Evolutionary conservation across 345 rosid genomes (phyloP).

Genomic region (Anacardium occidentale): DNA sequence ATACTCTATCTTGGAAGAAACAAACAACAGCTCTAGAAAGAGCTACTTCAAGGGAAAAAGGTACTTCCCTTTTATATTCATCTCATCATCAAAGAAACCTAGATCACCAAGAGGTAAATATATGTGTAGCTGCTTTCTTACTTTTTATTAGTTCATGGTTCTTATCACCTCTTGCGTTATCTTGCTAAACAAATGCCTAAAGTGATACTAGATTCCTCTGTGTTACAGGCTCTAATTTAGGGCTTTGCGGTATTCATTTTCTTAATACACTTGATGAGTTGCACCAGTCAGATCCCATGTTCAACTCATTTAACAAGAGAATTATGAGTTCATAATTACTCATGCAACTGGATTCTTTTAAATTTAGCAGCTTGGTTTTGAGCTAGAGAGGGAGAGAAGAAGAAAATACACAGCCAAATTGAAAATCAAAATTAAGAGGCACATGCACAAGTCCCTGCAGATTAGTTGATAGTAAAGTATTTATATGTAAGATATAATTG

Average conservation of each 20-base stretch:
- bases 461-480: conserved; percentile 7
- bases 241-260: conserved; percentile 29
- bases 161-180: conserved; percentile 24
- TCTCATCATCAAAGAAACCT: conserved; percentile 36
- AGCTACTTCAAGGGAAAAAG: conserved; percentile 29
- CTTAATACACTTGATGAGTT: conserved; percentile 23
- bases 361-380: conserved; percentile 9
- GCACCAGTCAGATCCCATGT: conserved; percentile 36
- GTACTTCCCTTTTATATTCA: conserved; percentile 30
- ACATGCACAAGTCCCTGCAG: conserved; percentile 13
- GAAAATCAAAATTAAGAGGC: conserved; percentile 14
- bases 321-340: conserved; percentile 11
- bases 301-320: conserved; percentile 20
- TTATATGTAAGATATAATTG: conserved; percentile 2
- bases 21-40: conserved; percentile 29
- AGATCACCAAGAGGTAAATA: conserved; percentile 35
- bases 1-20: conserved; percentile 31
- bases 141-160: conserved; percentile 19
- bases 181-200: conserved; percentile 34
- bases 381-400: conserved; percentile 10
- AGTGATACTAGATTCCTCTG: conserved; percentile 30
- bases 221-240: conserved; percentile 37
- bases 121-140: conserved; percentile 10
- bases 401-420: conserved; percentile 20
- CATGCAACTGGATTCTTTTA: conserved; percentile 27